Conservation (phyloP, 345 rosid genomes). For the Arabis hirsuta region DNA sequence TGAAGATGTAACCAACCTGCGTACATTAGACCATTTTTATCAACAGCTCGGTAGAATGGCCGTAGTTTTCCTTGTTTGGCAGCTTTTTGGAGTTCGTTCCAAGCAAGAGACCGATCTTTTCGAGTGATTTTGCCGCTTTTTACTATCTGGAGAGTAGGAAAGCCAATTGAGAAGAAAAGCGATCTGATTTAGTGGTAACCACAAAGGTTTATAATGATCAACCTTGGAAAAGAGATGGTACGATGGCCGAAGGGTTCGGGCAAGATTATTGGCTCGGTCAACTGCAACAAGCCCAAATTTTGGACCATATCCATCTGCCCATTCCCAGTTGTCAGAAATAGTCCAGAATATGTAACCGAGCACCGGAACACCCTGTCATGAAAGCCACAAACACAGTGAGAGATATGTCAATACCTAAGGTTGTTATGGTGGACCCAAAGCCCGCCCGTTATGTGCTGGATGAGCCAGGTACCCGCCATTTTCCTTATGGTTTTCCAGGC, state of each 20-base stretch:
- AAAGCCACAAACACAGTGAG: conserved; percentile 39
- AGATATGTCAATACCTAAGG: conserved; percentile 17
- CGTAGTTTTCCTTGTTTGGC: conserved; percentile 63
- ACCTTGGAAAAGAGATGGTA: conserved; percentile 90
- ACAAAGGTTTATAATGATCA: background rate
- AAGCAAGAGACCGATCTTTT: conserved; percentile 65
- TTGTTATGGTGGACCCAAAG: conserved; percentile 12
- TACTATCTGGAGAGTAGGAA: conserved; percentile 57
- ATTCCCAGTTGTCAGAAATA: conserved; percentile 97
- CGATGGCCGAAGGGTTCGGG: conserved; percentile 78
- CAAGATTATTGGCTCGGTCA: conserved; percentile 73
- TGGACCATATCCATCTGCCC: conserved; percentile 99
- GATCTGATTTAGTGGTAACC: conserved; percentile 7
- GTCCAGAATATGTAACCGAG: conserved; percentile 96
- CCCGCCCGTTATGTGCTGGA: background rate
- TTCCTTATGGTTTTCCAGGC: too few relatives aligned
- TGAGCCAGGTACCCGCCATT: conserved; percentile 4
- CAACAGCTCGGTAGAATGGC: conserved; percentile 79
- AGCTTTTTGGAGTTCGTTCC: conserved; percentile 76
- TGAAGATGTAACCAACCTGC: conserved; percentile 64
- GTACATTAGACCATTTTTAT: conserved; percentile 81
- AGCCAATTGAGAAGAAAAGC: conserved; percentile 30
- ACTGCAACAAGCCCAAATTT: conserved; percentile 94
- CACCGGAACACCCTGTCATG: conserved; percentile 77
- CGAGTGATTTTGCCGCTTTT: conserved; percentile 66